phyloP scores from a whole-genome alignment of 441 rosid genomes.

The Eutrema salsugineum region DNA sequence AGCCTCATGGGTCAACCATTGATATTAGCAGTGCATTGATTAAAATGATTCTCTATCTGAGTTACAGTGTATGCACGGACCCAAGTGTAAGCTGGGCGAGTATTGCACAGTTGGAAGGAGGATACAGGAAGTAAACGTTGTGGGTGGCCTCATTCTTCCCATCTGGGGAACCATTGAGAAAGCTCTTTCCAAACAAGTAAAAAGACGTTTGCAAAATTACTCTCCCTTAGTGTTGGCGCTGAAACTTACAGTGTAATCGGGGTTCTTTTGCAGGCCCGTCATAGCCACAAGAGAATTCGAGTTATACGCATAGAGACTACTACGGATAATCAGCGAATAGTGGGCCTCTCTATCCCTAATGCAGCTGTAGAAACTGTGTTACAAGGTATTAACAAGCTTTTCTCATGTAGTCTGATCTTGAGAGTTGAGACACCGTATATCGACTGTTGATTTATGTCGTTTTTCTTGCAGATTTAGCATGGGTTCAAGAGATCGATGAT shows the following conservation, averaged over 20 bases:
- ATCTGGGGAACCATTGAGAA: conserved; percentile 98
- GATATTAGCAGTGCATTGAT: neutral
- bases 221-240: neutral
- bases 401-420: neutral
- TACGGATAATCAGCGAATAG: conserved; percentile 67
- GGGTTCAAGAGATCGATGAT: conserved; percentile 91
- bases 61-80: conserved; percentile 99
- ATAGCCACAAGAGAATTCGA: conserved; percentile 86
- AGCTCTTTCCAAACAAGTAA: conserved; percentile 96
- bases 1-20: neutral
- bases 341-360: conserved; percentile 87
- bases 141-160: conserved; percentile 98
- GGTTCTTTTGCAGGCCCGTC: conserved; percentile 60
- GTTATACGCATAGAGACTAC: conserved; percentile 90
- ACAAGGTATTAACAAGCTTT: conserved; percentile 56
- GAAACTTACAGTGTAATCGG: conserved; percentile 2
- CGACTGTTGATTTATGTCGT: neutral
- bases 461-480: conserved; percentile 72
- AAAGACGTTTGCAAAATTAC: neutral
- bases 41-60: neutral
- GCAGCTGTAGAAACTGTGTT: conserved; percentile 93
- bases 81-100: conserved; percentile 84
- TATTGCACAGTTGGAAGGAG: conserved; percentile 96
- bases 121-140: conserved; percentile 89
- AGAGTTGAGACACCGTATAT: too few species aligned